These are phyloP conservation scores for Themeda triandra DNA, from an alignment of 176 grass and related monocot species.

Conservation along the genomic window DNA sequence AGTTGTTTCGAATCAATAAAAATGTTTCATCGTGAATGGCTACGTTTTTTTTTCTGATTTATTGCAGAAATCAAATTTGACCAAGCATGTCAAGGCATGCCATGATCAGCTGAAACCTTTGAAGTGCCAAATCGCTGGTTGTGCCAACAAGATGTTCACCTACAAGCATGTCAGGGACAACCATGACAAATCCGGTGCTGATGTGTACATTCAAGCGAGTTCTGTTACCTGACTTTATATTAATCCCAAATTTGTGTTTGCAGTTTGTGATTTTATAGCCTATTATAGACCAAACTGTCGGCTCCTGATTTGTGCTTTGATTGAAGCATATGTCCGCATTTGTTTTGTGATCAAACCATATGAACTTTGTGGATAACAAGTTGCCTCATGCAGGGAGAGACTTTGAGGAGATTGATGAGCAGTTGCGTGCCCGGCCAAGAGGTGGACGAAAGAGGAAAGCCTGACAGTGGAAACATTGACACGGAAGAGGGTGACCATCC, in stretches of 20 bases:
- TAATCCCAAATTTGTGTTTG: not conserved
- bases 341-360: too few relatives aligned
- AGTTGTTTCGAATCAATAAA: too few relatives aligned
- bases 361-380: too few relatives aligned
- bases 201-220: slow-evolving; percentile 48
- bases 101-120: slow-evolving; percentile 42
- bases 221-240: not conserved
- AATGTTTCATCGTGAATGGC: too few relatives aligned
- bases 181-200: slow-evolving; percentile 45
- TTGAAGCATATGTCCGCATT: too few relatives aligned
- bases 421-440: not conserved
- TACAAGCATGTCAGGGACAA: slow-evolving; percentile 68
- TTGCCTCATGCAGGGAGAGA: slow-evolving; percentile 26
- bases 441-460: slow-evolving; percentile 52
- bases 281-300: too few relatives aligned
- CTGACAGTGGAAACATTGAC: slow-evolving; percentile 35
- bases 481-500: slow-evolving; percentile 48
- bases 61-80: slow-evolving; percentile 68
- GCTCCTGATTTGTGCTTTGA: too few relatives aligned
- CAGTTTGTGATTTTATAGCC: not conserved
- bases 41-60: too few relatives aligned
- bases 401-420: slow-evolving; percentile 42
- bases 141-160: slow-evolving; percentile 36
- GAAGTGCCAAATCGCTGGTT: not conserved
- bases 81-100: slow-evolving; percentile 45